Conservation (phyloP, 441 rosid genomes). For the Adansonia madagascariensis region DNA sequence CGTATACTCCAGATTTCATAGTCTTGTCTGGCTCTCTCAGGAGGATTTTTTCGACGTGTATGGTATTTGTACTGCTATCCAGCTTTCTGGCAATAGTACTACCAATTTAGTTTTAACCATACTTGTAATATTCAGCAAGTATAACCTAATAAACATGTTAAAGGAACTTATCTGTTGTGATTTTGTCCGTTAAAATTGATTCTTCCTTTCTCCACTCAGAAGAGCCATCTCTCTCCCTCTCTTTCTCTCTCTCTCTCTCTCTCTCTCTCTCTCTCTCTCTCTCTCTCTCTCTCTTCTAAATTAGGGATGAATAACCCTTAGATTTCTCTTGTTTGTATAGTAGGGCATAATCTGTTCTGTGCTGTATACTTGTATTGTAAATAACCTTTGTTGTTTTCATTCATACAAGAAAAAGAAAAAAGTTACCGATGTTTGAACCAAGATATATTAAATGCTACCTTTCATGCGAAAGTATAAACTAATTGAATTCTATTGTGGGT, state of each 20-base stretch:
- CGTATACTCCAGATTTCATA: slow-evolving; percentile 12
- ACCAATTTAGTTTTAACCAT: not conserved
- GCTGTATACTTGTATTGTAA: not conserved
- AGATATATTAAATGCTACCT: no score
- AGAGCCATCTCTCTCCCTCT: no score
- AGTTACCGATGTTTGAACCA: no score
- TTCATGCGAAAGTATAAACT: no score
- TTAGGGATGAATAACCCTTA: not conserved
- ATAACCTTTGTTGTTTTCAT: not conserved
- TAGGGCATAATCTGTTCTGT: not conserved
- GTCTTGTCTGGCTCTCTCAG: slow-evolving; percentile 3
- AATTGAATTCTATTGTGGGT: no score
- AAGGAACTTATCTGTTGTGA: no score
- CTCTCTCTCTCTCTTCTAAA: no score
- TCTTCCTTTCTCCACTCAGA: not conserved
- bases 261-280: no score
- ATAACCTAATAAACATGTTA: not conserved
- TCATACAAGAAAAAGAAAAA: no score
- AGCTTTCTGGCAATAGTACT: not conserved
- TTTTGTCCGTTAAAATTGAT: not conserved
- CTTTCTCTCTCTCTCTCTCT: no score
- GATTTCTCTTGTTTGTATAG: not conserved
- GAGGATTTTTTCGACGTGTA: not conserved
- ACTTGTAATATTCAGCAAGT: not conserved
- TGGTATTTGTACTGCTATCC: not conserved